Conservation (phyloP, 148 eudicot species). For the Rheum nobile region DNA sequence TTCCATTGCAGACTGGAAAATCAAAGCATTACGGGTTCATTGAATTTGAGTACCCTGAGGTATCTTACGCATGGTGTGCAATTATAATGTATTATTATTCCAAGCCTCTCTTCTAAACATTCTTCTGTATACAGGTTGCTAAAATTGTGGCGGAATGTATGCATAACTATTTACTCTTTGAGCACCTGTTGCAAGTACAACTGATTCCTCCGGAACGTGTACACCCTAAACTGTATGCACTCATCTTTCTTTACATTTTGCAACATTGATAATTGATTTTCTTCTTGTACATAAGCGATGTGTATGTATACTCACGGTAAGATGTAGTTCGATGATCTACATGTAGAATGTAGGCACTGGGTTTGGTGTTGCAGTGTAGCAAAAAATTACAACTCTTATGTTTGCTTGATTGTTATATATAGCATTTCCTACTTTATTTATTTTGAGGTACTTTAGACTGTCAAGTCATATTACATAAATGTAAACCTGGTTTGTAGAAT, state of each 20-base stretch:
- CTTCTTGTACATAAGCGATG: neutral
- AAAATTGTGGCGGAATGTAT: slow-evolving; percentile 81
- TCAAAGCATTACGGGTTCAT: slow-evolving; percentile 93
- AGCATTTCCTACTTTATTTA: too few relatives aligned
- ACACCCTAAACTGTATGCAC: slow-evolving; percentile 61
- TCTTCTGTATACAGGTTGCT: slow-evolving; percentile 51
- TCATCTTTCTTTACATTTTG: neutral
- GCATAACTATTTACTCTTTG: slow-evolving; percentile 87
- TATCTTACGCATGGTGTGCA: slow-evolving; percentile 6
- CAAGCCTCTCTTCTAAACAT: neutral
- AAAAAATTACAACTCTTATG: too few relatives aligned
- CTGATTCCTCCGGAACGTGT: slow-evolving; percentile 62
- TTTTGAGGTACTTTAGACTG: too few relatives aligned
- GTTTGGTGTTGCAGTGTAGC: too few relatives aligned
- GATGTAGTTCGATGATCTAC: neutral
- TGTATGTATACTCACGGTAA: neutral
- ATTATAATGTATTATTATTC: neutral
- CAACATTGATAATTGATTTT: neutral
- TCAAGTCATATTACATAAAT: too few relatives aligned
- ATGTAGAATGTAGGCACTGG: neutral
- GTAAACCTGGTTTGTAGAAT: too few relatives aligned
- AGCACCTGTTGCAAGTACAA: slow-evolving; percentile 76
- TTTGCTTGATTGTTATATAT: too few relatives aligned
- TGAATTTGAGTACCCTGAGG: slow-evolving; percentile 92
- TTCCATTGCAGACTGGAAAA: slow-evolving; percentile 69